Base-by-base conservation (phyloP, 2,329 filamentous ascomycete genomes). In the Cercospora berteroae region DNA sequence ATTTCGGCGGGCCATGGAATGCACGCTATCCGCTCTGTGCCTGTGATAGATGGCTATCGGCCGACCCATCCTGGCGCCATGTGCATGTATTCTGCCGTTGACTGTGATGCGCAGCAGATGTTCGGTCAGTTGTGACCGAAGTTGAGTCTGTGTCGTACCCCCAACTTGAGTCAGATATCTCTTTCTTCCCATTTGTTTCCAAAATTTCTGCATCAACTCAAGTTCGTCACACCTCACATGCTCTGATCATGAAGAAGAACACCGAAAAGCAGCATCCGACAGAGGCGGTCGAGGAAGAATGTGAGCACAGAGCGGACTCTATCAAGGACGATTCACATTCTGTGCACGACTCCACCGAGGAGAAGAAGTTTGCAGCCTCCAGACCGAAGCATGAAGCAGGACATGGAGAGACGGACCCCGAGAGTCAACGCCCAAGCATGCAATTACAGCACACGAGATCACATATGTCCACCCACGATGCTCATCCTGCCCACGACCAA, bases 381-480 rank as follows among this genome's bases (percentile, higher is more conserved):
- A 64, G 33, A 23, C 33, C 39, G n/a, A 68, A 68, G n/a, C 57
- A 63, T 60, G 63, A 60, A 13, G 23, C 61, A 31, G 57, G 25
- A 33, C 31, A 67, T 29, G 44, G 56, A 58, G 62, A 65, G 33
- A 56, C 29, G 39, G 69, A 71, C 27, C 42, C 68, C 13, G 70
- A 69, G 57, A 68, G 64, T 25, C 67, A 72, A 42, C 29, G 62
- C 52, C 65, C 67, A 3, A 70, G 70, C 60, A 72, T 77, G 6
- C 65, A 76, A 33, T 73, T 78, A 3, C 67, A 74, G 23, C 75
- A 72, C 4, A 70, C 72, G 20, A 69, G 62, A 10, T 75, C 75
- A 20, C 73, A 75, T 58, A 69, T 76, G 20, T 77, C 75, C 2
- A 75, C 74, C 9, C 77, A 78, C 60, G 77, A 78, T 62, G 70